Evolutionary conservation across 1,284 basidiomycete species (phyloP).

Genomic region (Sphagnurus paluster): DNA sequence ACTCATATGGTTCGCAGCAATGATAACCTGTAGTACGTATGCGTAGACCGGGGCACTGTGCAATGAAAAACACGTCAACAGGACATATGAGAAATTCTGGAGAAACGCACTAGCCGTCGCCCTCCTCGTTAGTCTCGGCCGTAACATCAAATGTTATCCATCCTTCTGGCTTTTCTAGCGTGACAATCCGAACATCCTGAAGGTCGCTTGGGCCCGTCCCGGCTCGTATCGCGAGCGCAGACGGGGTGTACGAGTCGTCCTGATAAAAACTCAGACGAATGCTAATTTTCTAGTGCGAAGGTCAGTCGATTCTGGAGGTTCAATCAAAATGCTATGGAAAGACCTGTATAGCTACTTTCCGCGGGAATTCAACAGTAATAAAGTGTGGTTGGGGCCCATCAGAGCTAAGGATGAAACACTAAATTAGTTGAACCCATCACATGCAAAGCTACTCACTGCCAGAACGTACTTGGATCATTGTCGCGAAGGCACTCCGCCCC

Average conservation of each 20-base stretch:
- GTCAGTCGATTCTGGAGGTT: constrained; percentile 1
- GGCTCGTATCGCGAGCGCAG: constrained; percentile 85
- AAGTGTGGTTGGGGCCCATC: constrained; percentile 98
- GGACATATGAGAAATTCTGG: not conserved
- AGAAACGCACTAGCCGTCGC: constrained; percentile 61
- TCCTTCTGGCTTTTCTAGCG: constrained; percentile 88
- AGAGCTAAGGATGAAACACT: constrained; percentile 58
- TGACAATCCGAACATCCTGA: constrained; percentile 86
- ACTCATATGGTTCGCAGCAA: constrained; percentile 94
- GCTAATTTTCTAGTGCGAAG: constrained; percentile 77
- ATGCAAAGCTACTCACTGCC: constrained; percentile 79
- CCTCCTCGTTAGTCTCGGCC: constrained; percentile 76
- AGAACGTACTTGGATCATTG: constrained; percentile 89
- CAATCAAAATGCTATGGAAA: not conserved
- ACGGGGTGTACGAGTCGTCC: constrained; percentile 98
- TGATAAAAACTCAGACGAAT: constrained; percentile 84
- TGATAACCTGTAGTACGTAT: constrained; percentile 88
- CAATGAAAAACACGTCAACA: not conserved
- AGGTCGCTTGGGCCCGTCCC: constrained; percentile 92
- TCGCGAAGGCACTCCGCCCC: constrained; percentile 92
- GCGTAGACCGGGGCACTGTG: constrained; percentile 82
- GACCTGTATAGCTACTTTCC: constrained; percentile 89
- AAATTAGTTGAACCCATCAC: not conserved
- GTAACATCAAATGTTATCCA: constrained; percentile 93
- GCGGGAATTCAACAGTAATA: constrained; percentile 92